Evolutionary conservation across 108 stramenopile species (phyloP).

Genomic region (Skeletonema costatum): DNA sequence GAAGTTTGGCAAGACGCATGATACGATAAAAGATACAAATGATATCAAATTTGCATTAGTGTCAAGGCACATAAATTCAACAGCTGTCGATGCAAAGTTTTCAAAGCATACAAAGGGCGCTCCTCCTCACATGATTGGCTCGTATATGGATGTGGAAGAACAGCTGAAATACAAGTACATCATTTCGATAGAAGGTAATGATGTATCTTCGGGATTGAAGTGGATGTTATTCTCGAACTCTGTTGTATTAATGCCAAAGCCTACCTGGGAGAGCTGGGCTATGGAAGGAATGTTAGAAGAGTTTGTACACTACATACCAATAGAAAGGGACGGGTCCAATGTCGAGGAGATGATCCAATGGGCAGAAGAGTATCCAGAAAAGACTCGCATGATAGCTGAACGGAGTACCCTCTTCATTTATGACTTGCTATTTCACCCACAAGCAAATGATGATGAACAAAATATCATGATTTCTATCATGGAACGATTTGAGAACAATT

Average conservation of each 20-base stretch:
- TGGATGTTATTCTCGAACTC: conserved; percentile 60
- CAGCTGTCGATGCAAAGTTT: conserved; percentile 67
- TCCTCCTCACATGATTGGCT: conserved; percentile 23
- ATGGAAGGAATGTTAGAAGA: conserved; percentile 50
- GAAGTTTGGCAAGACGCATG: conserved; percentile 55
- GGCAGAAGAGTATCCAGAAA: conserved; percentile 42
- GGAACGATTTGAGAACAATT: conserved; percentile 45
- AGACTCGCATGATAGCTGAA: conserved; percentile 42
- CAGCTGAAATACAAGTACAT: conserved; percentile 55
- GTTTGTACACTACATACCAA: conserved; percentile 53
- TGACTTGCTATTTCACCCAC: conserved; percentile 45
- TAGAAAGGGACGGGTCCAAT: conserved; percentile 47
- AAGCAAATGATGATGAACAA: conserved; percentile 38
- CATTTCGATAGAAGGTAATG: conserved; percentile 56
- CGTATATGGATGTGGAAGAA: conserved; percentile 27
- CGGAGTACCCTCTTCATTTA: conserved; percentile 52
- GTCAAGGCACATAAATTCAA: conserved; percentile 59
- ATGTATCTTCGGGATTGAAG: conserved; percentile 46
- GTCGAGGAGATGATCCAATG: conserved; percentile 59
- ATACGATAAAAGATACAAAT: conserved; percentile 37
- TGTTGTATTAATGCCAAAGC: conserved; percentile 39
- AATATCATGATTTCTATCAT: conserved; percentile 31
- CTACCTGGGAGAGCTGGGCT: conserved; percentile 50
- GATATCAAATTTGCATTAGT: conserved; percentile 71
- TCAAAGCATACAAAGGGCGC: conserved; percentile 32